Conservation (phyloP, 148 eudicot genomes). For the Diospyros kaki region DNA sequence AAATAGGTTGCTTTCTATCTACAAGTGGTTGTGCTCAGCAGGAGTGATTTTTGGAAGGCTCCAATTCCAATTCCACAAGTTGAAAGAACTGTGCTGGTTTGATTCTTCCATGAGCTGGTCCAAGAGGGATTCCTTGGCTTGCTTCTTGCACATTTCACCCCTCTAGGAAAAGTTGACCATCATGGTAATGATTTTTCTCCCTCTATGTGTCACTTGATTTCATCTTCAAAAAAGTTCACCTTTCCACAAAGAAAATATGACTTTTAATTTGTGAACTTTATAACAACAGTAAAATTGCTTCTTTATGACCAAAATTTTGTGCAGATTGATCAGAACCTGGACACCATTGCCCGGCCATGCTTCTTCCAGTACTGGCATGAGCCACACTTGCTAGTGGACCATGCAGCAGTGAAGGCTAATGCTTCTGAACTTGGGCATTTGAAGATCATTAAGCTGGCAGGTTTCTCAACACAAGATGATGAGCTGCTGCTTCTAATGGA, state of each 20-base stretch:
- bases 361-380: slow-evolving; percentile 14
- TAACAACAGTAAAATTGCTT: too few species aligned
- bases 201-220: too few species aligned
- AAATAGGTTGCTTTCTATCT: not conserved
- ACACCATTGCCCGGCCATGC: not conserved
- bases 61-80: slow-evolving; percentile 15
- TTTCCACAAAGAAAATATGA: too few species aligned
- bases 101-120: not conserved
- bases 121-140: slow-evolving; percentile 17
- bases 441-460: not conserved
- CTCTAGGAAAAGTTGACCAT: slow-evolving; percentile 15
- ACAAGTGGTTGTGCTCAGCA: slow-evolving; percentile 15
- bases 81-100: slow-evolving; percentile 13
- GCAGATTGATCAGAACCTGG: slow-evolving; percentile 3
- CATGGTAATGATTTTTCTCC: not conserved
- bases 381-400: slow-evolving; percentile 9
- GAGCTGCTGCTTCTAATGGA: slow-evolving; percentile 2
- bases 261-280: too few species aligned
- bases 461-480: not conserved
- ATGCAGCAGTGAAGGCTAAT: not conserved
- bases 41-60: slow-evolving; percentile 18
- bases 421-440: slow-evolving; percentile 7
- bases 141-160: slow-evolving; percentile 20
- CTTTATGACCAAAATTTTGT: too few species aligned
- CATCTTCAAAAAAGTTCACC: too few species aligned